A percentile compares a stretch with the other conserved stretches of the same genome.
Conservation (phyloP, 805 yeast species). For the Monosporozyma solicola region DNA sequence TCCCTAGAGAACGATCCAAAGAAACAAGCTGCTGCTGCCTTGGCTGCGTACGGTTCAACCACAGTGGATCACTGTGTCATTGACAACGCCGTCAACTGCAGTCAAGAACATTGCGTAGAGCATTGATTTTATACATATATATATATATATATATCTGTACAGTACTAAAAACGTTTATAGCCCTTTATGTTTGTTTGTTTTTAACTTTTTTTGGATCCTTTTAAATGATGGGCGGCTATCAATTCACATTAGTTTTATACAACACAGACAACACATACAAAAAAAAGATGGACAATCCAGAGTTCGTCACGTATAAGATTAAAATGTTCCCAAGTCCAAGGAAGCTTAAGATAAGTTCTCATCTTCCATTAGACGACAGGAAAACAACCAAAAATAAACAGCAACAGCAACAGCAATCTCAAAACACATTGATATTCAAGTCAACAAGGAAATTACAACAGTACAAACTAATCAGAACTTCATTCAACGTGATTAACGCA, state of each 20-base stretch:
- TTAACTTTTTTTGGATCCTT: too few relatives aligned
- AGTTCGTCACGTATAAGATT: not conserved
- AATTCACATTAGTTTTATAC: too few relatives aligned
- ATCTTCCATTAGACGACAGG: not conserved
- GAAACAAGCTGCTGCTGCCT: constrained; percentile 7
- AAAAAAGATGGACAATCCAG: not conserved
- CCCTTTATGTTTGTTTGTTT: too few relatives aligned
- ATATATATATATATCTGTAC: not conserved
- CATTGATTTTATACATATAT: not conserved
- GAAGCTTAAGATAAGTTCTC: not conserved
- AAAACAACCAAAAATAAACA: too few relatives aligned
- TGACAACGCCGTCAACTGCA: constrained; percentile 46
- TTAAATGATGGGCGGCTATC: not conserved
- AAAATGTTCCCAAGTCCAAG: not conserved
- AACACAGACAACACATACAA: not conserved
- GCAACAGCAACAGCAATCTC: not conserved
- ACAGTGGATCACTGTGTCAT: constrained; percentile 36
- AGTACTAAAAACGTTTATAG: too few relatives aligned
- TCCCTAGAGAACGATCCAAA: too few relatives aligned
- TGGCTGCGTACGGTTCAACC: constrained; percentile 28
- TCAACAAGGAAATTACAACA: not conserved
- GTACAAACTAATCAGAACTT: not conserved
- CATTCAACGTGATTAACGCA: not conserved
- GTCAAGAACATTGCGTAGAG: constrained; percentile 2
- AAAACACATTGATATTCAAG: not conserved